Base-by-base conservation (phyloP, 768 basidiomycete species). In the Nidularia sp. region DNA sequence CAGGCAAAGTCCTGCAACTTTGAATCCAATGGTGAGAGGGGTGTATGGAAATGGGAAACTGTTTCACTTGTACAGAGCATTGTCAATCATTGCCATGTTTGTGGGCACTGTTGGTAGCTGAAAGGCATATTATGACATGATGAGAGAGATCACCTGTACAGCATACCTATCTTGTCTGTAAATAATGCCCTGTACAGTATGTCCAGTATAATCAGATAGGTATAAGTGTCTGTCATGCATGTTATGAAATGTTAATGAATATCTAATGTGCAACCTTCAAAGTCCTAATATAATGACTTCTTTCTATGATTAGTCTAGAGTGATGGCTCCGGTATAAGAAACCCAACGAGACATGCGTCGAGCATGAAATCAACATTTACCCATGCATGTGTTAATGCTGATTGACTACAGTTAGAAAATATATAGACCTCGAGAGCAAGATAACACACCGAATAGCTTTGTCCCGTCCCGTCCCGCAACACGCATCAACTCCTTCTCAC, bases 321-420 rank as follows among this genome's bases (percentile, higher is more conserved):
- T 41, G 39, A 69, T 31, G 83, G 79, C 59, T 93, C 90, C 1
- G 86, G 67, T 9, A 94, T 84, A 39, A 99, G 71, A 61, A 97
- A 90, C 12, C 96, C 96, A 35, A 99, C 88, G 45, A 97, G 74
- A 66, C 93, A 98, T 34, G 84, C 79, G 63, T 98, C 95, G 18
- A 99, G 75, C 92, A 98, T 97, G 60, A 87, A 87, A 48, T 99
- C 96, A n/a, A 80, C 83, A 59, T 93, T 98, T 33, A 99, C 94
- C 96, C 96, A 99, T 3, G 87, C 90, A 67, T 99, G 96, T 0
- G 95, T 98, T 22, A 81, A 69, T 45, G 88, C 96, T 98, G 57
- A 45, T 8, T 34, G 43, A 45, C 25, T 34, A 56, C 13, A 52
- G 36, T 48, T 49, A 44, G 36, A 50, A 53, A 34, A 43, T 10